Base-by-base conservation (phyloP, 345 rosid species). In the Clarkia xantiana region DNA sequence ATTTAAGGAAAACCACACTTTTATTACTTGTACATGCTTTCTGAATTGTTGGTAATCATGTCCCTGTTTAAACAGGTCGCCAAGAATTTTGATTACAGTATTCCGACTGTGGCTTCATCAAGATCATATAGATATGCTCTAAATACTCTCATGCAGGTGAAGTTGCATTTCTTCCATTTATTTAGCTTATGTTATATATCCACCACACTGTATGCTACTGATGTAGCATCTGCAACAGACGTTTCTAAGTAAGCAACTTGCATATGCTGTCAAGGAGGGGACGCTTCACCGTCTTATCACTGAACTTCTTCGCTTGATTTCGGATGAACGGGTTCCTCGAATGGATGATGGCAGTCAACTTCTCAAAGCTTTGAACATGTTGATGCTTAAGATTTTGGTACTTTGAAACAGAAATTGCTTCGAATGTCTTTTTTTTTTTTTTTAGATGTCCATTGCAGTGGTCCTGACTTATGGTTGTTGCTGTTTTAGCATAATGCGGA, bases 341-440 rank as follows among this genome's bases (percentile, higher is more conserved):
- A 93, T 93, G 99, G 99, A 93, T 74, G 99, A 93, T 77, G 99
- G 97, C 58, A 82, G 96, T 69, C 99, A 87, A 59, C 96, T 93
- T 59, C 74, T 93, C 47, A 93, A 80, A 80, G 97, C 99, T 57
- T 56, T 93, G 71, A 93, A 93, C 63, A 94, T 93, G 57, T 74
- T 93, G 74, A 93, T 93, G 99, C 96, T 93, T 38, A 93, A 93
- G 65, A 93, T 93, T 71, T 67, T 93, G 99, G 99, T 93, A 62
- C 41, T 47, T 41, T 38, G n/a, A 48, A 46, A 23, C 18, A 42
- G 44, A 51, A n/a, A 60, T 36, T 54, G 49, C 42, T 39, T 40
- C 29, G 55, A 11, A 3, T 40, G 38, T 58, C 46, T 48, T 15
- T 34, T 7, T 23, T 36, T 40, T 42, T 54, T n/a, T n/a, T n/a